Evolutionary conservation across 306 rosid species (phyloP), one percentile per base, ranked within the genome.

Genomic region (Vigna trinervia): DNA sequence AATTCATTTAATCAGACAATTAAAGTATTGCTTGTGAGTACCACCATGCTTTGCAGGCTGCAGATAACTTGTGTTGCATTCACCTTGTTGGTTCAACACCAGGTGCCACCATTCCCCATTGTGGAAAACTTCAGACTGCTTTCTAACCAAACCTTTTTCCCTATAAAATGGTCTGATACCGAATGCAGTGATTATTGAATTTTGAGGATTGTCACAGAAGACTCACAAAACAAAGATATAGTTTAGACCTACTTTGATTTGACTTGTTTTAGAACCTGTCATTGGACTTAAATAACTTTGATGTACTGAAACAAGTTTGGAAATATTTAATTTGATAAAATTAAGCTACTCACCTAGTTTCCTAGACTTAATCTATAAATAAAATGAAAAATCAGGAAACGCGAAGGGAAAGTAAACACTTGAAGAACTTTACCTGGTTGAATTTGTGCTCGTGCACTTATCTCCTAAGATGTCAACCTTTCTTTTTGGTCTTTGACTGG

Each of bases 31-130:
- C 15, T 70, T 12, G 74, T 51, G 77, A 58, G 73, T 66, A 72
- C 66, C 78, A 13, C 66, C 71, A 63, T 63, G 80, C 83, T 67
- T 78, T 76, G 61, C 72, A 38, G 75, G 82, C 82, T 76, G 85
- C 79, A 51, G 79, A 80, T 60, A 80, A 80, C 51, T 51, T 80
- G 74, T 83, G 82, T 82, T 80, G 81, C 73, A 54, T 75, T 74
- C 80, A 36, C 77, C 81, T 46, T 84, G 76, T 73, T 83, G 79
- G 71, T 80, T 73, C 68, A 72, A 75, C 45, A 57, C 66, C 84
- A 53, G 84, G 80, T 82, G 52, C 67, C 72, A 47, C 71, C 69
- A 53, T 74, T 82, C 81, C 62, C 23, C 77, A 61, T 59, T 72
- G 60, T 69, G 75, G 84, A 80, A 80, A 60, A 64, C 72, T 58